Base-by-base conservation (phyloP, 306 rosid genomes). In the Rosa lucieae region DNA sequence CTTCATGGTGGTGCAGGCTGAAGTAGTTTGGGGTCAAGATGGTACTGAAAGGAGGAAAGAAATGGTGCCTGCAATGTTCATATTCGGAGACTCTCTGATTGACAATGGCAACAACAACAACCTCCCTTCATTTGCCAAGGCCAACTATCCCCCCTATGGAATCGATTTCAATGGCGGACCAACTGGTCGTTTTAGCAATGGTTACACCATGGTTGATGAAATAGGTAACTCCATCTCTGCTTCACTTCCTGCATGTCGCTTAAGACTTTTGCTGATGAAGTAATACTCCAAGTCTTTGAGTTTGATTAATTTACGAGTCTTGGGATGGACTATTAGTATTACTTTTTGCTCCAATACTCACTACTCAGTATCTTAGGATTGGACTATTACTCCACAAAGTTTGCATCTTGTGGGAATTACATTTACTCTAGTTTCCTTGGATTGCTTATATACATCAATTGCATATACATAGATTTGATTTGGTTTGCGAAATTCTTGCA, bases 91-190 rank as follows among this genome's bases (percentile, higher is more conserved):
- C 87, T 92, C 97, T 52, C 94, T 95, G 56, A 90, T 92, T 59
- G 98, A 95, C 85, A 92, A 91, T 84, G 99, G 99, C 61, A 95
- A 95, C 81, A 95, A 95, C 85, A 95, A 95, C 77, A 78, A 92
- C 71, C 85, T 95, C 52, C 87, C 93, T 52, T 92, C 99, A 21
- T 83, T 95, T 59, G 99, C 99, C 59, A 92, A 95, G 82, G 98
- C 98, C 48, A 95, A 95, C 84, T 95, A 92, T 79, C 87, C 81
- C 42, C 99, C 99, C 39, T 95, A 95, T 21, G 99, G 99, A 66
- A 91, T 95, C 18, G 99, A 95, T 79, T 95, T 95, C 87, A 83
- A 81, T 39, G 94, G 87, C 3, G 97, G 99, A 43, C 96, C 99
- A 1, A 92, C 97, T 44, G 97, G 99, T 67, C 92, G 99, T 49